These are phyloP conservation scores for Dendrocalamus latiflorus DNA, from an alignment of 202 grass and related monocot genomes.

Conservation along the genomic window DNA sequence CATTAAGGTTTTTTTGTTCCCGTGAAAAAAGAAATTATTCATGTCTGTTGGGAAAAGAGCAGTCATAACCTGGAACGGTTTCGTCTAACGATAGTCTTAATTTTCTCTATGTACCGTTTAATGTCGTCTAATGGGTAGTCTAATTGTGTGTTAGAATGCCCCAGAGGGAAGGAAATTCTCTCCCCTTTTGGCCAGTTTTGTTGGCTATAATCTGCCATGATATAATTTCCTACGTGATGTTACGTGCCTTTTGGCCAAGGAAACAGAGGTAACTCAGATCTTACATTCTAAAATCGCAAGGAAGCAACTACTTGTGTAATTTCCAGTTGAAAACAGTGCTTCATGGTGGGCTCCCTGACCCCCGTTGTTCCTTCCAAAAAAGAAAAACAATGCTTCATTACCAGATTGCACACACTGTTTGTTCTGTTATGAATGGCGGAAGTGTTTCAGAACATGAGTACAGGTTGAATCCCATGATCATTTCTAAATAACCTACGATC, in stretches of 20 bases:
- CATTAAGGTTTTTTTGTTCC: neutral
- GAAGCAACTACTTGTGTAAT: neutral
- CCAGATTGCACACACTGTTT: neutral
- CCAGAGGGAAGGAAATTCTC: neutral
- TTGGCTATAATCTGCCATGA: neutral
- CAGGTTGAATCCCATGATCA: neutral
- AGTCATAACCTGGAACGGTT: neutral
- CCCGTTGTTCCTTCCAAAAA: no score
- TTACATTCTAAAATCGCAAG: neutral
- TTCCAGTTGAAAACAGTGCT: neutral
- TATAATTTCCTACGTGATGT: neutral
- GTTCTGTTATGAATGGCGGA: neutral
- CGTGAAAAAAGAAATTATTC: neutral
- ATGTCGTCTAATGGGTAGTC: neutral
- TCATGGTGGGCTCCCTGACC: no score
- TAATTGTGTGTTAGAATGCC: neutral
- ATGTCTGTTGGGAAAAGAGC: no score
- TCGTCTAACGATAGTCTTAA: no score
- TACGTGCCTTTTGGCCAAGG: neutral
- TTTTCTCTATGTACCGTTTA: no score
- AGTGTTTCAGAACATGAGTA: no score
- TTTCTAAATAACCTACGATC: neutral
- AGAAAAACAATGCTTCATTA: no score
- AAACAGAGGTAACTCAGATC: neutral
- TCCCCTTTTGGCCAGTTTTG: neutral